Conservation (phyloP, 2,329 filamentous ascomycete genomes). For the Drechslerella dactyloides region DNA sequence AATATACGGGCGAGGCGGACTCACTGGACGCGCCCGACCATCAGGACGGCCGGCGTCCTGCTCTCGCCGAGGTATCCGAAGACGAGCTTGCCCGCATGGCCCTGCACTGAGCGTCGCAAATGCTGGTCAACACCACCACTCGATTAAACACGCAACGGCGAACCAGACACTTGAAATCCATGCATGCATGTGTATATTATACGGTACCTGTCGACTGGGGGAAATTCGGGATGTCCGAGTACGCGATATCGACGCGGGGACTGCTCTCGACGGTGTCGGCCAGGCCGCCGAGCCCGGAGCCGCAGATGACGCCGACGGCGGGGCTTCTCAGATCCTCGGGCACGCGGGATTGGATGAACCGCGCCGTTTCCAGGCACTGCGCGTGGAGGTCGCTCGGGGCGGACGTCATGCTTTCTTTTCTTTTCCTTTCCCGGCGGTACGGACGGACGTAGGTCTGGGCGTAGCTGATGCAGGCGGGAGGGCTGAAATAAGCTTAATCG, state of each 20-base stretch:
- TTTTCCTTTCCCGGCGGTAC: background rate
- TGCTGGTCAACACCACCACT: conserved; percentile 17
- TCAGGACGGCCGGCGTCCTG: conserved; percentile 66
- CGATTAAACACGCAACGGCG: background rate
- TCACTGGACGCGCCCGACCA: conserved; percentile 71
- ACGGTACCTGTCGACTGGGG: conserved; percentile 66
- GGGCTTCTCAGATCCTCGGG: conserved; percentile 63
- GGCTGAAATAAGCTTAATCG: conserved; percentile 47
- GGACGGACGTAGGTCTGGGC: no score
- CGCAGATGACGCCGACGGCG: conserved; percentile 69
- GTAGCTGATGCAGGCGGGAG: no score
- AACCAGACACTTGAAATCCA: no score
- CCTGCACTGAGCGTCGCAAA: conserved; percentile 59
- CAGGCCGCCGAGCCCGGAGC: conserved; percentile 69
- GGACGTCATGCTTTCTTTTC: conserved; percentile 39
- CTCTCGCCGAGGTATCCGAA: conserved; percentile 66
- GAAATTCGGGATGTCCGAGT: conserved; percentile 68
- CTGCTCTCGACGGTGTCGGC: conserved; percentile 64
- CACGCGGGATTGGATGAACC: conserved; percentile 62
- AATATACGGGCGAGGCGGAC: conserved; percentile 55
- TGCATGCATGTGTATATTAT: background rate
- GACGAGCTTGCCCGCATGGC: conserved; percentile 70
- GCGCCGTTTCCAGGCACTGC: conserved; percentile 62
- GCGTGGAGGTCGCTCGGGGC: conserved; percentile 56
- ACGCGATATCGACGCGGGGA: conserved; percentile 64